A percentile compares a stretch with the other conserved stretches of the same genome.
Evolutionary conservation across 1,284 basidiomycete genomes (phyloP).

Genomic region (Apiotrichum akiyoshidainum): DNA sequence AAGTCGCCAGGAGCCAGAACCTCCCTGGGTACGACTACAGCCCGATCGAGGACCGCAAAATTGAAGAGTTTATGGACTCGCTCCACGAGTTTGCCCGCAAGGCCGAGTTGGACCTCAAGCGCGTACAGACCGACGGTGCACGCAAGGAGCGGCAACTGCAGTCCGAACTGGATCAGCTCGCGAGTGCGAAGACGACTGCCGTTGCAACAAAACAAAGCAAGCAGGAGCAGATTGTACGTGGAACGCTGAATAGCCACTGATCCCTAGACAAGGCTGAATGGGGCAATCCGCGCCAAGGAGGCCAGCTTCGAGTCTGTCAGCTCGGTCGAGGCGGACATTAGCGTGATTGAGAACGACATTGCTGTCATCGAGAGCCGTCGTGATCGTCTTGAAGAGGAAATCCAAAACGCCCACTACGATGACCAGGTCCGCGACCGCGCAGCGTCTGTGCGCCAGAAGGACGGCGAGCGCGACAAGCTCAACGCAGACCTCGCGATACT

Average conservation of each 20-base stretch:
- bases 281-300: constrained; percentile 54
- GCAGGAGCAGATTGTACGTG: constrained; percentile 63
- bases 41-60: constrained; percentile 40
- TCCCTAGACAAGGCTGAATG: constrained; percentile 31
- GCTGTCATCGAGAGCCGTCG: constrained; percentile 64
- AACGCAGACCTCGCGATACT: constrained; percentile 70
- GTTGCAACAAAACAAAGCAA: constrained; percentile 43
- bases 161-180: constrained; percentile 37
- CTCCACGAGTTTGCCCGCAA: constrained; percentile 39
- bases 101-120: constrained; percentile 40
- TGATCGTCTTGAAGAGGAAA: constrained; percentile 59
- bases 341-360: constrained; percentile 62
- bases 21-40: constrained; percentile 67
- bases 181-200: constrained; percentile 32
- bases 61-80: constrained; percentile 40
- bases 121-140: constrained; percentile 33
- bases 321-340: constrained; percentile 60
- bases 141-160: constrained; percentile 45
- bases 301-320: constrained; percentile 59
- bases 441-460: constrained; percentile 60
- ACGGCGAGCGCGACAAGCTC: constrained; percentile 67
- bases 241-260: neutral
- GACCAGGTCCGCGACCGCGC: constrained; percentile 63
- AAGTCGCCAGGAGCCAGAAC: constrained; percentile 64
- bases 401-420: constrained; percentile 66